Base-by-base conservation (phyloP, 257 asterid species). In the Nicotiana otophora region DNA sequence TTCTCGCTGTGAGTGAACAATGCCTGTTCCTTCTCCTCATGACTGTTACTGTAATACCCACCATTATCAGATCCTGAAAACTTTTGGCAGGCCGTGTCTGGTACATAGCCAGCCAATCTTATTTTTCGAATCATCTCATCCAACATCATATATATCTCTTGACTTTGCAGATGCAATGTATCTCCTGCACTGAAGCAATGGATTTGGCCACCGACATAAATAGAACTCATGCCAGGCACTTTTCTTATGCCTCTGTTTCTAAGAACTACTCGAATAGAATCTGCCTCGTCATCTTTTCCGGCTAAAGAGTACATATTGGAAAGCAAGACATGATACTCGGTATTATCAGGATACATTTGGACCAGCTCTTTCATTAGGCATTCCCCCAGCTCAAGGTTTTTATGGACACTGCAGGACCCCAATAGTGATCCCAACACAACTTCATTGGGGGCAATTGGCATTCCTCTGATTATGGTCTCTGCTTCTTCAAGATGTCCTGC, bases 371-470 rank as follows among this genome's bases (percentile, higher is more conserved):
- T 85, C 69, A 89, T 85, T 1, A 93, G 83, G 63, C 88, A 84
- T 62, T 88, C 92, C 11, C 93, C 96, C 58, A 93, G 42, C 65
- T 89, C 85, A n/a, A 87, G 88, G 84, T 84, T 88, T 60, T 84
- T 68, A 85, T 92, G 89, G 67, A 90, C 87, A 77, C 90, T 83
- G 84, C 98, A 93, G 33, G 98, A 91, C 60, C 92, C 97, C 85
- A 95, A 89, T 33, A 95, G 84, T 68, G 98, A 93, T 34, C 97
- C 98, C 86, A 93, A 85, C 48, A 95, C 93, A 23, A 92, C 91
- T 88, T 93, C 97, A 48, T 95, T 95, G 57, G 98, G 98, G 31
- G 77, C 88, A 91, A 92, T 92, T 5, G 92, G 91, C 98, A 95
- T 93, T 34, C 74, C 70, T 67, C 89, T 64, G 26, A 93, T 88